Percentiles rank a stretch among this genome's conserved stretches.
Evolutionary conservation across 2,329 filamentous ascomycete genomes (phyloP).

Genomic region (Sporothrix dimorphospora): DNA sequence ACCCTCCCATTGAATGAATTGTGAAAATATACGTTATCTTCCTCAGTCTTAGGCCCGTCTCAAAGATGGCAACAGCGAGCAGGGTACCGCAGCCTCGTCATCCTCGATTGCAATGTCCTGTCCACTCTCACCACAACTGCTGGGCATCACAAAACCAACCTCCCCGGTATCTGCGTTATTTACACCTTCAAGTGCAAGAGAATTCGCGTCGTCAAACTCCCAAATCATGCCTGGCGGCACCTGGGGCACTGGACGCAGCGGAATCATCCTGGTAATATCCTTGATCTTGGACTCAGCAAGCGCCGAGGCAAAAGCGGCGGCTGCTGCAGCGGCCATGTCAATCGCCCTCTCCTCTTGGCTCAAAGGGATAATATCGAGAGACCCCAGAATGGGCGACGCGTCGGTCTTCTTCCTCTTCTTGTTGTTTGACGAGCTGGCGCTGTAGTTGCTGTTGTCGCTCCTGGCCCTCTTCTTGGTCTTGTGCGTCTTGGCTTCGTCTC

Average conservation of each 20-base stretch:
- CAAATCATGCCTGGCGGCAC: background rate
- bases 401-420: constrained; percentile 12
- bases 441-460: constrained; percentile 15
- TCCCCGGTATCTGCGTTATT: no score
- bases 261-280: background rate
- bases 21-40: no score
- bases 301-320: background rate
- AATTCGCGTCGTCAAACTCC: background rate
- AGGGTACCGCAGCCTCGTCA: background rate
- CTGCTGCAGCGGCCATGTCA: background rate
- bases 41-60: background rate
- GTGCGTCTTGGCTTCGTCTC: constrained; percentile 29
- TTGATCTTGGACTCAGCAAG: background rate
- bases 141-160: background rate
- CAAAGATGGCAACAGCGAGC: background rate
- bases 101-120: background rate
- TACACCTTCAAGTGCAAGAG: background rate
- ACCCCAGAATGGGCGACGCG: constrained; percentile 25
- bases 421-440: constrained; percentile 2
- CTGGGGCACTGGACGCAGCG: constrained; percentile 10
- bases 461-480: background rate
- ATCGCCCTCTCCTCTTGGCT: constrained; percentile 22
- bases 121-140: background rate
- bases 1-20: background rate
- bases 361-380: constrained; percentile 28